Percentiles rank a stretch among this genome's conserved stretches.
These are phyloP conservation scores for Agarophyton chilense DNA, from an alignment of 23 red algal species.

Conservation along the genomic window DNA sequence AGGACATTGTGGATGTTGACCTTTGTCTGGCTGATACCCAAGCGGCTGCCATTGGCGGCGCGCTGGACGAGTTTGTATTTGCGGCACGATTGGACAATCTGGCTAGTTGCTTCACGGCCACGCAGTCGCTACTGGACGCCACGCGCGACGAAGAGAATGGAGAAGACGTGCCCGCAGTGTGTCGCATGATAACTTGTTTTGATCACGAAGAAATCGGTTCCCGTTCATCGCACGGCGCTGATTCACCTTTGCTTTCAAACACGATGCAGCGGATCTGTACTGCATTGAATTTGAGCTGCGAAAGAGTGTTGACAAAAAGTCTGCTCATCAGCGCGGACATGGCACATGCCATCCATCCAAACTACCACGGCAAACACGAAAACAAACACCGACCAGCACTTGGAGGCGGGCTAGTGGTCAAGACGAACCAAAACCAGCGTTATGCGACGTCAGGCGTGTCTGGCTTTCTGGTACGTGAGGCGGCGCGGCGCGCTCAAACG, in stretches of 20 bases:
- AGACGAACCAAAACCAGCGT: constrained; percentile 91
- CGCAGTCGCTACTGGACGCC: constrained; percentile 52
- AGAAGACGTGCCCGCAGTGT: background rate
- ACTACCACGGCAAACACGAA: constrained; percentile 83
- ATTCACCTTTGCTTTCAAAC: constrained; percentile 56
- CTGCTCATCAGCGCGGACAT: constrained; percentile 86
- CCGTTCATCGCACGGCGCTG: constrained; percentile 63
- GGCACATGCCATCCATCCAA: constrained; percentile 92
- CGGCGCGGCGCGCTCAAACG: constrained; percentile 20
- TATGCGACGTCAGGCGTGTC: constrained; percentile 74
- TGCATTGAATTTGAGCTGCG: constrained; percentile 12
- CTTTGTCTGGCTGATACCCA: constrained; percentile 79
- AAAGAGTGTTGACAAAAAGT: constrained; percentile 11
- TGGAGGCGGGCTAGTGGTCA: constrained; percentile 73
- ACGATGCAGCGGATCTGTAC: constrained; percentile 58
- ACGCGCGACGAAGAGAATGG: background rate
- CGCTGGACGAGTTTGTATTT: constrained; percentile 77
- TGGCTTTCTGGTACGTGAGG: constrained; percentile 67
- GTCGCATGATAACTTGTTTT: constrained; percentile 75
- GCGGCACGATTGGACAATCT: constrained; percentile 85
- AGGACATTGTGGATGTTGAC: constrained; percentile 77
- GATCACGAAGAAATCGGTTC: constrained; percentile 93
- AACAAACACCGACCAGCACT: constrained; percentile 63
- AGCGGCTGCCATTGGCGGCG: constrained; percentile 70
- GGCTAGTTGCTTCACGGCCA: constrained; percentile 64